These are phyloP conservation scores for Fraxinus cuspidata DNA, from an alignment of 257 asterid species.

Conservation along the genomic window DNA sequence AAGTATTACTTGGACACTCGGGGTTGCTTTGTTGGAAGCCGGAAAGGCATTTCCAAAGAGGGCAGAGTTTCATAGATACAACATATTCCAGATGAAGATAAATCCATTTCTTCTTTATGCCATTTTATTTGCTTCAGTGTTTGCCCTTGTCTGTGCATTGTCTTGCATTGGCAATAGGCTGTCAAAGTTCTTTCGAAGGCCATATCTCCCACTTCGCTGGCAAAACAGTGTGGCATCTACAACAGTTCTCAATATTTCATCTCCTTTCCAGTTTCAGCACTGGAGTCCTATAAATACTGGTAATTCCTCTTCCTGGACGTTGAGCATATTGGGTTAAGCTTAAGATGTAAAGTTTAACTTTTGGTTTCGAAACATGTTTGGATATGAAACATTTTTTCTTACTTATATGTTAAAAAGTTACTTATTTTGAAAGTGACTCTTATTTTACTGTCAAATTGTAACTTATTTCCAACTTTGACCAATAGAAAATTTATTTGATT, in stretches of 20 bases:
- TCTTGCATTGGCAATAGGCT: conserved; percentile 41
- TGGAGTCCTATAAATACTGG: conserved; percentile 73
- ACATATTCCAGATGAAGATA: conserved; percentile 42
- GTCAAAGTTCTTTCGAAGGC: conserved; percentile 47
- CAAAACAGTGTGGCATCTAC: conserved; percentile 45
- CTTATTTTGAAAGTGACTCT: neutral
- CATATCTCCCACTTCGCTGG: conserved; percentile 61
- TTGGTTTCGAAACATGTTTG: neutral
- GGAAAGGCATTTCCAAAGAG: conserved; percentile 47
- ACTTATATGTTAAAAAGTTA: neutral
- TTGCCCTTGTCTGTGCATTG: conserved; percentile 46
- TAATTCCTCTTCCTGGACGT: conserved; percentile 11
- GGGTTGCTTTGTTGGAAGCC: conserved; percentile 73
- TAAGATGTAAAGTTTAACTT: neutral
- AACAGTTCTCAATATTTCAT: conserved; percentile 44
- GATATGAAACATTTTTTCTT: neutral
- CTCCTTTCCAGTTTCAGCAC: conserved; percentile 55
- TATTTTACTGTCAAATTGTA: neutral
- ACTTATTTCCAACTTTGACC: neutral
- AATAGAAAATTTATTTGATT: neutral
- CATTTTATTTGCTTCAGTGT: conserved; percentile 45
- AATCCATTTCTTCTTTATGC: conserved; percentile 41
- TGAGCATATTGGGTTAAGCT: neutral
- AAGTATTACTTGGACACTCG: conserved; percentile 72
- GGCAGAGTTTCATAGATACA: conserved; percentile 36